Percentiles rank a stretch among this genome's conserved stretches.
Evolutionary conservation across 441 rosid species (phyloP).

Genomic region (Hura crepitans): DNA sequence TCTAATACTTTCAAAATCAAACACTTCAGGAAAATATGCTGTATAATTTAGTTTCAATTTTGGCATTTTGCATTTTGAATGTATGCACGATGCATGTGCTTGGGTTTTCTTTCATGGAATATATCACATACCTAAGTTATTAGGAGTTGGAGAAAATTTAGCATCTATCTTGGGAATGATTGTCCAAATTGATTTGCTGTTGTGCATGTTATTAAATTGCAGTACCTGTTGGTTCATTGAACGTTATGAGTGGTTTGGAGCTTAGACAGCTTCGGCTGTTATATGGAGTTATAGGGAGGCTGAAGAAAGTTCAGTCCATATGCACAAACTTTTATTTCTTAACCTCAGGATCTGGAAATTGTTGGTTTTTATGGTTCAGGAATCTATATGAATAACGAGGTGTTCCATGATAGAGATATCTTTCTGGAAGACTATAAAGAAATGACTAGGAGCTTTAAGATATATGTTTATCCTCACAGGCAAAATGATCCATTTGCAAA

Average conservation of each 20-base stretch:
- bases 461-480: constrained; percentile 60
- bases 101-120: constrained; percentile 5
- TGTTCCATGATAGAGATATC: constrained; percentile 43
- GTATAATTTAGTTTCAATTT: neutral
- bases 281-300: constrained; percentile 9
- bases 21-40: neutral
- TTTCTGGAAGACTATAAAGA: constrained; percentile 41
- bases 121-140: neutral
- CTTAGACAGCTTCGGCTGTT: neutral
- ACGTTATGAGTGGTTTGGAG: neutral
- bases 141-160: neutral
- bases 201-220: neutral
- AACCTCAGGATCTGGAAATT: constrained; percentile 27
- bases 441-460: constrained; percentile 62
- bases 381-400: constrained; percentile 32
- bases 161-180: neutral
- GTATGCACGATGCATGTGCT: neutral
- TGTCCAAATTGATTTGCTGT: neutral
- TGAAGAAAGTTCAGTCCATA: neutral
- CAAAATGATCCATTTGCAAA: constrained; percentile 45
- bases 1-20: neutral
- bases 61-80: neutral
- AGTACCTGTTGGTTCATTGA: neutral
- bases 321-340: constrained; percentile 15
- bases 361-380: constrained; percentile 44